phyloP scores from a whole-genome alignment of 139 green algal species.

The Prasinococcaceae sp. region DNA sequence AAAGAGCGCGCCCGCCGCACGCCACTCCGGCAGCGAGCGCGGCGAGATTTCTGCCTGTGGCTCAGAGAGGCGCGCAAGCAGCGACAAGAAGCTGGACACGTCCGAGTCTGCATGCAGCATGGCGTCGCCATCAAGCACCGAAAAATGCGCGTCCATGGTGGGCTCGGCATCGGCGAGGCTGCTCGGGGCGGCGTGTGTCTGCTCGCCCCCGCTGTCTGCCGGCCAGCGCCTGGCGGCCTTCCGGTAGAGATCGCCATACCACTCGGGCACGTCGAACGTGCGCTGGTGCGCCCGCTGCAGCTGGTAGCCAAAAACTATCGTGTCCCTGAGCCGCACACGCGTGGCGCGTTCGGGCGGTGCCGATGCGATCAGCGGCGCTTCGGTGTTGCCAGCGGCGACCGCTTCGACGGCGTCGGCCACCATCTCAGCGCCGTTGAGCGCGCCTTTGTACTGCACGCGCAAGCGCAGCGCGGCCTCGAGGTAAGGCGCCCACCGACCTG shows the following conservation, averaged over 20 bases:
- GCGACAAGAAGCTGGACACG: background rate
- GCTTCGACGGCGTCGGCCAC: conserved; percentile 11
- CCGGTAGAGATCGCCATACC: conserved; percentile 27
- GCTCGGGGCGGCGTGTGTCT: no score
- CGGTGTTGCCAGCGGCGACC: background rate
- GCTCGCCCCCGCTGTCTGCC: no score
- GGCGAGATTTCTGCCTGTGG: background rate
- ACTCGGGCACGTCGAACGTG: conserved; percentile 39
- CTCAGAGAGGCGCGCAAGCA: background rate
- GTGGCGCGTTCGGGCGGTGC: background rate
- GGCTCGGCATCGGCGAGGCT: background rate
- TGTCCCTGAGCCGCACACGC: conserved; percentile 33
- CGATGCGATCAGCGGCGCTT: background rate
- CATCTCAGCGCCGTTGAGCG: conserved; percentile 12
- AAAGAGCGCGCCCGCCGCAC: conserved; percentile 43
- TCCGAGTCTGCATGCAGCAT: background rate
- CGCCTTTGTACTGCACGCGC: conserved; percentile 19
- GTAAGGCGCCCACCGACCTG: conserved; percentile 43
- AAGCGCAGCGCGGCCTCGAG: conserved; percentile 28
- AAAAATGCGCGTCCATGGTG: background rate
- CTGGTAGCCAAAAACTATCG: conserved; percentile 45
- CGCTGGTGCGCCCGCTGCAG: conserved; percentile 23
- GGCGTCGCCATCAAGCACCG: background rate
- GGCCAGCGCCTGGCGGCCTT: no score
- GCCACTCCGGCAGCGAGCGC: conserved; percentile 29